Evolutionary conservation across 495 filamentous ascomycete genomes (phyloP).

Genomic region (Hypomontagnella submonticulosa): DNA sequence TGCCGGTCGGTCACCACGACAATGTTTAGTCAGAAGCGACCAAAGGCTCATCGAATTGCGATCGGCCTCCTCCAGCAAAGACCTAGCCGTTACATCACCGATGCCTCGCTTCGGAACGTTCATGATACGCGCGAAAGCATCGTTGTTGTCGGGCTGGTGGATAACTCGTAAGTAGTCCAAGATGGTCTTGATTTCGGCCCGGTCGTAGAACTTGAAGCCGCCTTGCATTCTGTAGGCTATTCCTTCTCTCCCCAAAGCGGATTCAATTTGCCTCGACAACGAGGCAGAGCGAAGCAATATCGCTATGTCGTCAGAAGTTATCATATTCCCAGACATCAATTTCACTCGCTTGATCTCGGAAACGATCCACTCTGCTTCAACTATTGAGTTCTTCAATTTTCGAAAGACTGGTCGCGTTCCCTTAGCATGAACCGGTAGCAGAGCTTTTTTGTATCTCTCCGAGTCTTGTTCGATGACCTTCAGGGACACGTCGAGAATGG

Average conservation of each 20-base stretch:
- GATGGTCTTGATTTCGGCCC: constrained; percentile 87
- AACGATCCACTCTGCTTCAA: constrained; percentile 90
- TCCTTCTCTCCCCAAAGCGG: constrained; percentile 83
- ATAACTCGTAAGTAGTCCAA: constrained; percentile 91
- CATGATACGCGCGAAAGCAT: constrained; percentile 85
- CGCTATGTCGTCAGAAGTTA: constrained; percentile 82
- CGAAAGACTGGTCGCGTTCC: constrained; percentile 88
- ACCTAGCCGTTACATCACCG: constrained; percentile 81
- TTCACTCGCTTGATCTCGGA: constrained; percentile 80
- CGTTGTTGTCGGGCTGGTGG: constrained; percentile 87
- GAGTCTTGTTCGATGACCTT: constrained; percentile 93
- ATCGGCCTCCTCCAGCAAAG: constrained; percentile 78
- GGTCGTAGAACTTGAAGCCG: constrained; percentile 91
- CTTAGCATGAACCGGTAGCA: constrained; percentile 82
- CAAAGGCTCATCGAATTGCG: constrained; percentile 76
- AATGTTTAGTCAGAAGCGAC: constrained; percentile 73
- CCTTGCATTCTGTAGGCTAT: constrained; percentile 93
- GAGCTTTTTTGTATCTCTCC: constrained; percentile 77
- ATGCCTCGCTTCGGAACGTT: constrained; percentile 86
- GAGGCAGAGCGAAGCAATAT: constrained; percentile 86
- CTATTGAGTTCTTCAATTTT: constrained; percentile 73
- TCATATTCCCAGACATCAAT: constrained; percentile 74
- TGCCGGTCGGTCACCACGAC: constrained; percentile 73
- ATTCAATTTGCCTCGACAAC: constrained; percentile 86
- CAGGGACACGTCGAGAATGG: constrained; percentile 84